These are phyloP conservation scores for Coniochaeta sp. DNA, from an alignment of 2,329 filamentous ascomycete species.

Conservation along the genomic window DNA sequence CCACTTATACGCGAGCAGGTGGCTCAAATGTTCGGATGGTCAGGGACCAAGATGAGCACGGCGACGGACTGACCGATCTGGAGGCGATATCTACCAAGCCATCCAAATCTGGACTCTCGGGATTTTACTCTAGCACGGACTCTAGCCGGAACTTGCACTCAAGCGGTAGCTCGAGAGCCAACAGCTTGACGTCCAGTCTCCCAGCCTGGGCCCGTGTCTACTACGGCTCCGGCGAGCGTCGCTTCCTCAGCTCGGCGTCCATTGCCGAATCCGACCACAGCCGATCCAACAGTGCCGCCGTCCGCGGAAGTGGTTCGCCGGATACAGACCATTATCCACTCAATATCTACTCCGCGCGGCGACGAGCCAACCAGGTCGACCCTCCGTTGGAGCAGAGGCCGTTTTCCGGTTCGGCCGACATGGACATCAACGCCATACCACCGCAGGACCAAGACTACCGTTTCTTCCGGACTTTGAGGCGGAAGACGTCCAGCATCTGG, in stretches of 20 bases:
- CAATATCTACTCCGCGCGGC: conserved; percentile 37
- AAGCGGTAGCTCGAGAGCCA: conserved; percentile 35
- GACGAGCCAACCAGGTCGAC: conserved; percentile 31
- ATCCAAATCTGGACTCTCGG: conserved; percentile 46
- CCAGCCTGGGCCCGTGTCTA: conserved; percentile 58
- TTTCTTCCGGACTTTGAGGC: conserved; percentile 22
- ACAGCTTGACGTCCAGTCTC: conserved; percentile 33
- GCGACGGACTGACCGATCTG: conserved; percentile 56
- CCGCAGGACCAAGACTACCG: conserved; percentile 15
- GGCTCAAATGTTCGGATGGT: conserved; percentile 37
- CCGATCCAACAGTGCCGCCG: conserved; percentile 34
- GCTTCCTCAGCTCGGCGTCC: conserved; percentile 40
- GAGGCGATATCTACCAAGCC: conserved; percentile 43
- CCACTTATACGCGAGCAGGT: conserved; percentile 33
- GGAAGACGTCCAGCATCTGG: conserved; percentile 56
- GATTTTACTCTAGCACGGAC: conserved; percentile 36
- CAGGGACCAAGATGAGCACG: conserved; percentile 55
- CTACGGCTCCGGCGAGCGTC: conserved; percentile 60
- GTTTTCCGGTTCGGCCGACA: conserved; percentile 26
- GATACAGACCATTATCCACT: conserved; percentile 39
- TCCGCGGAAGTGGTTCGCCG: conserved; percentile 39
- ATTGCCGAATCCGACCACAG: conserved; percentile 38
- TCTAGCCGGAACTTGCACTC: conserved; percentile 48
- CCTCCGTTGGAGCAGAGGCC: conserved; percentile 15
- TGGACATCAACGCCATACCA: conserved; percentile 35